These are phyloP conservation scores for Lanzia echinophila DNA, from an alignment of 2,329 filamentous ascomycete species.

Conservation along the genomic window DNA sequence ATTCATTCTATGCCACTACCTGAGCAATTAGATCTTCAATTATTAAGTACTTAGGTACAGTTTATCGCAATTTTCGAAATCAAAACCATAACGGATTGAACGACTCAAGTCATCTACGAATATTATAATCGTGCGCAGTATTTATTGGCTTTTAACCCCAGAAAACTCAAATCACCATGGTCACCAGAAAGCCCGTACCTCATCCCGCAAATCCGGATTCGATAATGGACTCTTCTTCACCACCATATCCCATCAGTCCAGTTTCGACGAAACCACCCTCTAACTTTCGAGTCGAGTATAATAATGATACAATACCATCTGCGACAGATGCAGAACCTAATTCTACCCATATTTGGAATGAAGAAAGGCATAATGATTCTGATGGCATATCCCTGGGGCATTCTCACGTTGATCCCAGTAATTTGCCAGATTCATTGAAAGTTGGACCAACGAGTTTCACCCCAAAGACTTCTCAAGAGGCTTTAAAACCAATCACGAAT, in stretches of 20 bases:
- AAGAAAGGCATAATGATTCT: conserved; percentile 11
- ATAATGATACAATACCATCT: conserved; percentile 12
- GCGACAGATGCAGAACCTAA: conserved; percentile 15
- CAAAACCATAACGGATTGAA: too few species aligned
- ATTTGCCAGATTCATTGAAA: conserved; percentile 24
- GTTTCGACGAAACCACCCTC: conserved; percentile 9
- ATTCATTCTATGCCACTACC: not conserved
- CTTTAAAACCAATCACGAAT: conserved; percentile 23
- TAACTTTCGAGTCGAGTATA: conserved; percentile 15
- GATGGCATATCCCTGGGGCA: not conserved
- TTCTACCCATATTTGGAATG: conserved; percentile 21
- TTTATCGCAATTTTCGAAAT: not conserved
- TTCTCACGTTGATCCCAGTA: not conserved
- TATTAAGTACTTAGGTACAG: not conserved
- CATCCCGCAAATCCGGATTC: conserved; percentile 11
- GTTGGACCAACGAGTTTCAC: conserved; percentile 21
- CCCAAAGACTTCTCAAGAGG: conserved; percentile 22
- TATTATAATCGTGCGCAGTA: not conserved
- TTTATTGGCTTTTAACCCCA: not conserved
- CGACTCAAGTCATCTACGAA: too few species aligned
- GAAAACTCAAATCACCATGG: conserved; percentile 15
- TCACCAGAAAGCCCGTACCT: conserved; percentile 27
- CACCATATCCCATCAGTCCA: conserved; percentile 25
- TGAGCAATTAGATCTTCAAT: not conserved
- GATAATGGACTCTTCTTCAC: conserved; percentile 2